A percentile compares a stretch with the other conserved stretches of the same genome.
Conservation (phyloP, 768 basidiomycete species). For the Hericium coralloides region DNA sequence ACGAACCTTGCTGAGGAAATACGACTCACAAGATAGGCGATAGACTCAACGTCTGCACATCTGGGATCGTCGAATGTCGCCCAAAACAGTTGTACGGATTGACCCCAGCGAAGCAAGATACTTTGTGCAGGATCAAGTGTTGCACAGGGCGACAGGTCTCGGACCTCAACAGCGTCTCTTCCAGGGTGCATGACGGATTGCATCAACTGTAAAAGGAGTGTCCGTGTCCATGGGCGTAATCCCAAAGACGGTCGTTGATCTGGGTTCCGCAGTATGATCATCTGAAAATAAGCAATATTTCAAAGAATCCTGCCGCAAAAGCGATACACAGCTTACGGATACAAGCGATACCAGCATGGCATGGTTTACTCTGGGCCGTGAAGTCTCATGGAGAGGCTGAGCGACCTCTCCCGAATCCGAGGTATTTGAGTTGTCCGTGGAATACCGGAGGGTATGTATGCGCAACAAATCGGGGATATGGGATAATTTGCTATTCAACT, state of each 20-base stretch:
- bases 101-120: constrained; percentile 52
- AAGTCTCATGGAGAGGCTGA: background rate
- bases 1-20: background rate
- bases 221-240: background rate
- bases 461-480: background rate
- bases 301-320: background rate
- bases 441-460: background rate
- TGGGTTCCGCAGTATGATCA: background rate
- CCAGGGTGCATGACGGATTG: constrained; percentile 5
- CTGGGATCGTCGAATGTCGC: constrained; percentile 48
- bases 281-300: background rate
- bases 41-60: constrained; percentile 37
- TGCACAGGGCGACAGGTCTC: background rate
- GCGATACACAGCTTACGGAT: background rate
- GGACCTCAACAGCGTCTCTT: constrained; percentile 8
- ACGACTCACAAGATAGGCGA: constrained; percentile 38
- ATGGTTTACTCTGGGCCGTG: too few species aligned
- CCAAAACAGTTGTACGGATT: constrained; percentile 58
- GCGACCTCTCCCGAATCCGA: background rate
- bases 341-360: background rate
- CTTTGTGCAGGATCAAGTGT: constrained; percentile 33
- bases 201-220: constrained; percentile 3
- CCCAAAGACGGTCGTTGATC: background rate
- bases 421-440: background rate
- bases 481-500: too few species aligned